These are phyloP conservation scores for Mortierella sp. DNA, from an alignment of 371 early-diverging fungal genomes.

Conservation along the genomic window DNA sequence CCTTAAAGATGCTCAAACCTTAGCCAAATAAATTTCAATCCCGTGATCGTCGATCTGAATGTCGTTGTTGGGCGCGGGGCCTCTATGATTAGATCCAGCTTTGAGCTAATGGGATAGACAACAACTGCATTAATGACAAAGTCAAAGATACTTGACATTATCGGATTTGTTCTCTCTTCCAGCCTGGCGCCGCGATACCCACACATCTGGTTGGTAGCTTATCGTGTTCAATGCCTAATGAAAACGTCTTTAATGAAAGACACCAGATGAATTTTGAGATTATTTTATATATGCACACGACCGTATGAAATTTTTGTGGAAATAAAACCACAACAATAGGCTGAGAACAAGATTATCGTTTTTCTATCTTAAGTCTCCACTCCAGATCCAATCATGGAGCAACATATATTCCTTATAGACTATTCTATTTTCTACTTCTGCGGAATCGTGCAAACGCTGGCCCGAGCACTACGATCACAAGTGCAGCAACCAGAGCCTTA, in stretches of 20 bases:
- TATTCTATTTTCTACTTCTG: slow-evolving; percentile 9
- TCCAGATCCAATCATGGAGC: background rate
- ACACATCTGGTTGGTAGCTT: no score
- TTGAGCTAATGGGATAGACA: slow-evolving; percentile 3
- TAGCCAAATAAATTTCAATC: no score
- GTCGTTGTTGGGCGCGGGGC: no score
- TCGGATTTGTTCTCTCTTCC: background rate
- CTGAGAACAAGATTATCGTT: no score
- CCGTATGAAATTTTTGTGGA: no score
- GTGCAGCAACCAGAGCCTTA: slow-evolving; percentile 18
- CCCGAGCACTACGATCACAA: slow-evolving; percentile 37
- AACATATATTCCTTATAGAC: background rate
- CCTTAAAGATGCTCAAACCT: no score
- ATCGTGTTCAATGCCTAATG: no score
- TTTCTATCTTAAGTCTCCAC: no score
- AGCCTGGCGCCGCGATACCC: no score
- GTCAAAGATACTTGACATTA: slow-evolving; percentile 7
- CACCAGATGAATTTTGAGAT: background rate
- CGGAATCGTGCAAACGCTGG: slow-evolving; percentile 30
- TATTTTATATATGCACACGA: background rate
- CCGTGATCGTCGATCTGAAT: no score
- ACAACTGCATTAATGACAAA: background rate
- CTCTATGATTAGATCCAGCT: background rate
- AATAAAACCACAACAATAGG: no score
- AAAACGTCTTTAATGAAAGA: background rate